Percentiles rank a stretch among this genome's conserved stretches.
These are phyloP conservation scores for Dactylella cylindrospora DNA, from an alignment of 2,329 filamentous ascomycete species.

Conservation along the genomic window DNA sequence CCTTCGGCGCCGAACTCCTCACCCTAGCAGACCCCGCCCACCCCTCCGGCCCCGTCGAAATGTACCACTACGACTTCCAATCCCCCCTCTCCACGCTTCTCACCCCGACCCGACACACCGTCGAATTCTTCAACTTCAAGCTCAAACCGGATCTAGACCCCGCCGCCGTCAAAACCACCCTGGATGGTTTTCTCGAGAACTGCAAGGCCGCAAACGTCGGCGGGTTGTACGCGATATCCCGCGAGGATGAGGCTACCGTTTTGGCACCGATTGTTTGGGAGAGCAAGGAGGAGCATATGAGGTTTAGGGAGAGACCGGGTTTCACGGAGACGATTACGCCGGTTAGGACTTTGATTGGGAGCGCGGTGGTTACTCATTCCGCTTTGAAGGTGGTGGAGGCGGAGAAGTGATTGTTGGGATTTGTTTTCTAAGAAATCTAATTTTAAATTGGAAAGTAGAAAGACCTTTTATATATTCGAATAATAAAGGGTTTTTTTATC, in stretches of 20 bases:
- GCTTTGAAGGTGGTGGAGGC: constrained; percentile 8
- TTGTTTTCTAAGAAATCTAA: too few species aligned
- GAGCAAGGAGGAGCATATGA: background rate
- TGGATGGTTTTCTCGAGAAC: background rate
- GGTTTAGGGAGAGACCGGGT: background rate
- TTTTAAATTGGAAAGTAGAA: too few species aligned
- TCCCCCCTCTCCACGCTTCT: constrained; percentile 8
- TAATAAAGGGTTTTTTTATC: too few species aligned
- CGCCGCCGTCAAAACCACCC: background rate
- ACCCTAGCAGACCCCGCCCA: background rate
- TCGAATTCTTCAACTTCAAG: constrained; percentile 17
- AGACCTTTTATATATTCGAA: too few species aligned
- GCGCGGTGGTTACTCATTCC: constrained; percentile 4
- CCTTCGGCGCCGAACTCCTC: constrained; percentile 11
- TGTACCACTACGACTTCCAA: constrained; percentile 21
- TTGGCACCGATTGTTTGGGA: constrained; percentile 10
- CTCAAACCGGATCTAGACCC: background rate
- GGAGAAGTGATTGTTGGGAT: too few species aligned
- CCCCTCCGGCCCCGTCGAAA: constrained; percentile 4
- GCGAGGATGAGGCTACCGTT: constrained; percentile 1
- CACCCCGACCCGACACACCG: background rate
- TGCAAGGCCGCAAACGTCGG: background rate
- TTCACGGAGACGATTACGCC: background rate
- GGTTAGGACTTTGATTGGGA: background rate
- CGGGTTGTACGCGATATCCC: background rate